Conservation (phyloP, 1,284 basidiomycete species). For the Cryptococcus amylolentus region DNA sequence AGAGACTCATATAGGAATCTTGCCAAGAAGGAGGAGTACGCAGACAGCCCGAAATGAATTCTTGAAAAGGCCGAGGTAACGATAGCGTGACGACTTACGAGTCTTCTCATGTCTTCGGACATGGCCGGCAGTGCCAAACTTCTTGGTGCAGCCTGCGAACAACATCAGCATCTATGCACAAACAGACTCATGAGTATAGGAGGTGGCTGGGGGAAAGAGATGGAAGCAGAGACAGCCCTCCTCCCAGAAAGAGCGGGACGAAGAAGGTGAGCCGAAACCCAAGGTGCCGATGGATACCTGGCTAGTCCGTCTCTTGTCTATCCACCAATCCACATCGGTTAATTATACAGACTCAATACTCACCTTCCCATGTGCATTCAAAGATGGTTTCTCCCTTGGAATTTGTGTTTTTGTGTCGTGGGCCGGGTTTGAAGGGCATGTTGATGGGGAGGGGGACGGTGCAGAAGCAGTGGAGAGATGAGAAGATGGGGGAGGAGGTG, state of each 20-base stretch:
- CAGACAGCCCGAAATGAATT: neutral
- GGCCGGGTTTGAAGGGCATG: conserved; percentile 23
- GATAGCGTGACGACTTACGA: conserved; percentile 21
- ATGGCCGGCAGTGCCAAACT: conserved; percentile 34
- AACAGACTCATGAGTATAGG: too few species aligned
- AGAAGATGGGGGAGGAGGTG: neutral
- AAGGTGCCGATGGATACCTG: too few species aligned
- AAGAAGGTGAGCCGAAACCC: too few species aligned
- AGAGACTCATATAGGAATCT: too few species aligned
- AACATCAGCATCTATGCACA: too few species aligned
- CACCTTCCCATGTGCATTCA: conserved; percentile 19
- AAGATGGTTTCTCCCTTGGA: conserved; percentile 14
- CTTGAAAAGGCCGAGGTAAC: neutral
- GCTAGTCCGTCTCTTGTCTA: too few species aligned
- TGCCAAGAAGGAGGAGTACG: too few species aligned
- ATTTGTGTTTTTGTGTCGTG: conserved; percentile 17
- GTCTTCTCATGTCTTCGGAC: conserved; percentile 32
- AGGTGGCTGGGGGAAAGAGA: too few species aligned
- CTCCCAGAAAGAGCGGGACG: too few species aligned
- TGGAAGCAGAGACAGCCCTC: too few species aligned
- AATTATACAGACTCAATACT: neutral
- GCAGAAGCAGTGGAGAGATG: neutral
- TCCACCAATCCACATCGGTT: too few species aligned
- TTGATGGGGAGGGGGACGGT: neutral
- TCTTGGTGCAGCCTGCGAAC: conserved; percentile 29